Base-by-base conservation (phyloP, 805 yeast genomes). In the Yamadazyma kitorensis region DNA sequence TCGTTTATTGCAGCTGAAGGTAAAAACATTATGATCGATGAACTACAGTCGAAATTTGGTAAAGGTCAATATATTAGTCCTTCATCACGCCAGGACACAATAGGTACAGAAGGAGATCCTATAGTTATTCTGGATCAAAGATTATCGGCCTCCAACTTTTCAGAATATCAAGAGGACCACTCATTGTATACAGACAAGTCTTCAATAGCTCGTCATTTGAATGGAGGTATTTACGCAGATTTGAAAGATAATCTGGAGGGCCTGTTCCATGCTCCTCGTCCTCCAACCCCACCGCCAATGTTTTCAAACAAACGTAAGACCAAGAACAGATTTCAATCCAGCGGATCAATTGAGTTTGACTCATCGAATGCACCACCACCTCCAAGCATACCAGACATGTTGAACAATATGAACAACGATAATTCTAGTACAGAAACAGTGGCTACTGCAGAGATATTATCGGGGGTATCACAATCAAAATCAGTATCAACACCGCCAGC, bases 21-120 rank as follows among this genome's bases (percentile, higher is more conserved):
- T 5, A 40, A 34, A 10, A 39, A 33, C 15, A 9, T 34, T 10
- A 36, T 49, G 39, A 41, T 45, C 10, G 39, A 44, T 18, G 52
- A 49, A 22, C 39, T 49, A 13, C 35, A 43, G 14, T 30, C 35
- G 6, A 40, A 35, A n/a, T 29, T 46, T 13, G 34, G 36, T 31
- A 23, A 15, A n/a, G n/a, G n/a, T n/a, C n/a, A n/a, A n/a, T n/a
- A n/a, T n/a, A n/a, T n/a, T n/a, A n/a, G n/a, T n/a, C n/a, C n/a
- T n/a, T n/a, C 24, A 12, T 5, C 21, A 27, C 24, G 28, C 18
- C n/a, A 25, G 26, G n/a, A 11, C n/a, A n/a, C 20, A 8, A 20
- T 14, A 10, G 36, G 31, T 15, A 9, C 27, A 6, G 27, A 33
- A 22, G 5, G 9, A 4, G 21, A 33, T 22, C 36, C 36, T 8